Base-by-base conservation (phyloP, 495 filamentous ascomycete genomes). In the Neurospora intermedia region DNA sequence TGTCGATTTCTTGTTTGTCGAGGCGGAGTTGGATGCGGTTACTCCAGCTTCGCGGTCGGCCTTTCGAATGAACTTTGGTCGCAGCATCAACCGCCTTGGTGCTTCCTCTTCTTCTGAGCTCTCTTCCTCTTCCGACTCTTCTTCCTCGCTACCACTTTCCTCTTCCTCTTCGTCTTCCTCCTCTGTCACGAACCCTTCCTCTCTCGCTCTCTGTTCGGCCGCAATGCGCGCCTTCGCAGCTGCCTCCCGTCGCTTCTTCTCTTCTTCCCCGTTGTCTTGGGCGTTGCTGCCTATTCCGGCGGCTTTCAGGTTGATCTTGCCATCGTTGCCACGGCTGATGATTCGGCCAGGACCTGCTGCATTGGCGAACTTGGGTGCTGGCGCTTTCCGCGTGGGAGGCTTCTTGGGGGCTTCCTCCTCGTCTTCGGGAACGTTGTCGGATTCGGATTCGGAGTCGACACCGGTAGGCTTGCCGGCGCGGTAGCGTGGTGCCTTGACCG, bases 51-150 rank as follows among this genome's bases (percentile, higher is more conserved):
- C 85, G 66, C 96, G 89, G 74, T 93, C 87, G 70, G 86, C 88
- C 78, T 98, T 97, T 46, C 92, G 92, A 71, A 98, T 91, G 80
- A 99, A 98, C 27, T 93, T 97, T 11, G 96, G 96, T 62, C 94
- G 89, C 72, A 96, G 83, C 74, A 98, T 89, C 43, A 94, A 82
- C 70, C 89, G 87, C 66, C 89, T 88, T 0, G 91, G 90, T 15
- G 91, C 89, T 77, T 97, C 94, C 86, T 88, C 66, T 88, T 87
- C 73, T 90, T 73, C 73, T 40, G 71, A 75, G 59, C 73, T 69
- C 35, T 62, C 46, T 38, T 75, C 88, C 20, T 82, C 80, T 43
- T 84, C 85, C 62, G 54, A 62, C 27, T 18, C 23, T n/a, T 82
- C 82, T 69, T 86, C 87, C 42, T 88, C 86, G 20, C 89, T 85